phyloP scores from a whole-genome alignment of 768 basidiomycete genomes.

The Ramaria rubella region DNA sequence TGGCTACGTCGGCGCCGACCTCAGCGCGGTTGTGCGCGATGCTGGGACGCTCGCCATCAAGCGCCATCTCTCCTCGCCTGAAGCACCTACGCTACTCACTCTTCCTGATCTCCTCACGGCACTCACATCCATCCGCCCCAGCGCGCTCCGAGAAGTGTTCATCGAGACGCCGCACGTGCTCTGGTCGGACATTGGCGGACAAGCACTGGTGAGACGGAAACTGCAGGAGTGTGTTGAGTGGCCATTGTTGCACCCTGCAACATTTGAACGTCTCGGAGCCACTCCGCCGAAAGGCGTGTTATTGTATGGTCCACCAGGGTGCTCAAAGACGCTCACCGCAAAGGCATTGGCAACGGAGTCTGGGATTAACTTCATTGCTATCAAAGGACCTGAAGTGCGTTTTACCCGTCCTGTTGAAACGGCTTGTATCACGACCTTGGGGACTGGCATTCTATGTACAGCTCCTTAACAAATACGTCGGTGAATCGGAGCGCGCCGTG shows the following conservation, averaged over 20 bases:
- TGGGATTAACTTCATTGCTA: conserved; percentile 92
- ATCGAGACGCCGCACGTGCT: conserved; percentile 76
- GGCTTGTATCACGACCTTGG: neutral
- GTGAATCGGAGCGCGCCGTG: conserved; percentile 93
- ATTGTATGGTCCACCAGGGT: conserved; percentile 95
- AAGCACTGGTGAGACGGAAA: conserved; percentile 71
- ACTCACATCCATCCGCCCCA: conserved; percentile 77
- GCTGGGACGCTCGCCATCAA: conserved; percentile 91
- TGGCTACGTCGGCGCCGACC: conserved; percentile 95
- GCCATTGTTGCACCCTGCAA: conserved; percentile 83
- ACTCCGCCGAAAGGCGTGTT: conserved; percentile 84
- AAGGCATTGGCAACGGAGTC: conserved; percentile 90
- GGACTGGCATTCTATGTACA: conserved; percentile 25
- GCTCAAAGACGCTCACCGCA: conserved; percentile 90
- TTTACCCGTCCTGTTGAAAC: neutral
- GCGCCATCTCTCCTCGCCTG: conserved; percentile 48
- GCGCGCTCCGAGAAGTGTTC: conserved; percentile 91
- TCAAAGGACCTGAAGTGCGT: conserved; percentile 92
- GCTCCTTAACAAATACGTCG: conserved; percentile 95
- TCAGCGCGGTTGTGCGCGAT: conserved; percentile 86
- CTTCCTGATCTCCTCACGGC: conserved; percentile 61
- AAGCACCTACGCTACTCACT: conserved; percentile 37
- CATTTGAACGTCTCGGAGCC: conserved; percentile 83
- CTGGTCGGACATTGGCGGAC: conserved; percentile 90
- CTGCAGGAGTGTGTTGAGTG: conserved; percentile 91